Base-by-base conservation (phyloP, 495 filamentous ascomycete genomes). In the Penicillium coprophilum region DNA sequence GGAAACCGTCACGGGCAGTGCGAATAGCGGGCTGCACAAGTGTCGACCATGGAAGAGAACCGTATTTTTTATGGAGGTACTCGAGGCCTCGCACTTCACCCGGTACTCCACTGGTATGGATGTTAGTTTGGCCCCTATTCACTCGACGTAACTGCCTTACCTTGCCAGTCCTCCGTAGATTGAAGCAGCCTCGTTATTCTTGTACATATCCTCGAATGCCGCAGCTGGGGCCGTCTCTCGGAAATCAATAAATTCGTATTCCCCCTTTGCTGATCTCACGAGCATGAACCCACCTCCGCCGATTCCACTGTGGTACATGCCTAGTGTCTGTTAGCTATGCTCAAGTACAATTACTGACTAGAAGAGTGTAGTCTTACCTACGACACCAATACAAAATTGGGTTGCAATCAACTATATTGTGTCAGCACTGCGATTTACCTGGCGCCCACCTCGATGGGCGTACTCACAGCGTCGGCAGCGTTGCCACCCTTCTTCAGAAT, bases 251-350 rank as follows among this genome's bases (percentile, higher is more conserved):
- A 85, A 82, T 59, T 91, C 88, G 65, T 86, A 91, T 30, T 71
- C 69, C 10, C 88, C 87, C 34, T 84, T 71, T 5, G 77, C 71
- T 24, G 82, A 77, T 39, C 86, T 82, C 23, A 93, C 80, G 2
- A 96, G 78, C 79, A 87, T 85, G 71, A 96, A 96, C 1, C 92
- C 91, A n/a, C 92, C 92, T 5, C 92, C 92, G 4, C 90, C 90
- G 34, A 96, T 85, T 27, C 90, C 90, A 28, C 87, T 90, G 70
- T 96, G 91, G 58, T 93, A 91, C 89, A 94, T 93, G 0, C 78
- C 84, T 78, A 66, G 36, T 58, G 54, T 13, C 56, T 55, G 12
- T 67, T 56, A 45, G 31, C 12, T 21, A 40, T 39, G 31, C 15
- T 31, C 31, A 53, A 38, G 15, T 24, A 46, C 11, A 12, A 20